These are phyloP conservation scores for Coemansia sp. DNA, from an alignment of 192 early-diverging fungal genomes.

Conservation along the genomic window DNA sequence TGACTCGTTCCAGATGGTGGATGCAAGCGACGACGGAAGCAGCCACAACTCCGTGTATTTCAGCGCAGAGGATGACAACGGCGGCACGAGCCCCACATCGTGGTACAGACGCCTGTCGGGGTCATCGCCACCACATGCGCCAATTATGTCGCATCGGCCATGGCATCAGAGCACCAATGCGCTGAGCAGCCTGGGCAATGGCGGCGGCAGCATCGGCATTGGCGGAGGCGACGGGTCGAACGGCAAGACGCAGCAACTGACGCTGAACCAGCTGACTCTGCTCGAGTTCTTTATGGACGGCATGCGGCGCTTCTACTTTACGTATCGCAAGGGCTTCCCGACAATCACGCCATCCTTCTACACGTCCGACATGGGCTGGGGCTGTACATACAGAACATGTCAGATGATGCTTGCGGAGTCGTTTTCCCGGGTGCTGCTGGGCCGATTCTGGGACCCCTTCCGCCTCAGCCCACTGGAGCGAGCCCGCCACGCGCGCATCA, in stretches of 20 bases:
- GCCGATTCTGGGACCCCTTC: slow-evolving; percentile 53
- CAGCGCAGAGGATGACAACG: slow-evolving; percentile 50
- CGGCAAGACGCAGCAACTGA: slow-evolving; percentile 29
- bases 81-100: slow-evolving; percentile 22
- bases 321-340: slow-evolving; percentile 53
- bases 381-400: slow-evolving; percentile 56
- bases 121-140: slow-evolving; percentile 49
- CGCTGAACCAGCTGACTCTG: slow-evolving; percentile 54
- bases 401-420: slow-evolving; percentile 57
- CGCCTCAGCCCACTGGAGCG: slow-evolving; percentile 34
- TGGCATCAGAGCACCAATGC: slow-evolving; percentile 13
- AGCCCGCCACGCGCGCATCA: slow-evolving; percentile 38
- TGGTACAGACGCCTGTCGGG: slow-evolving; percentile 51
- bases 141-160: slow-evolving; percentile 17
- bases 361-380: slow-evolving; percentile 59
- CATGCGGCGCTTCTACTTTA: slow-evolving; percentile 56
- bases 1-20: slow-evolving; percentile 53
- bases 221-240: slow-evolving; percentile 10
- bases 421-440: slow-evolving; percentile 51
- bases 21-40: slow-evolving; percentile 42
- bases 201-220: slow-evolving; percentile 5
- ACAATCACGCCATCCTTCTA: slow-evolving; percentile 57
- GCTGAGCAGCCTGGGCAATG: neutral
- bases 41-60: slow-evolving; percentile 54
- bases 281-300: slow-evolving; percentile 55